Conservation (phyloP, 1,284 basidiomycete species). For the Ganoderma multipileum region DNA sequence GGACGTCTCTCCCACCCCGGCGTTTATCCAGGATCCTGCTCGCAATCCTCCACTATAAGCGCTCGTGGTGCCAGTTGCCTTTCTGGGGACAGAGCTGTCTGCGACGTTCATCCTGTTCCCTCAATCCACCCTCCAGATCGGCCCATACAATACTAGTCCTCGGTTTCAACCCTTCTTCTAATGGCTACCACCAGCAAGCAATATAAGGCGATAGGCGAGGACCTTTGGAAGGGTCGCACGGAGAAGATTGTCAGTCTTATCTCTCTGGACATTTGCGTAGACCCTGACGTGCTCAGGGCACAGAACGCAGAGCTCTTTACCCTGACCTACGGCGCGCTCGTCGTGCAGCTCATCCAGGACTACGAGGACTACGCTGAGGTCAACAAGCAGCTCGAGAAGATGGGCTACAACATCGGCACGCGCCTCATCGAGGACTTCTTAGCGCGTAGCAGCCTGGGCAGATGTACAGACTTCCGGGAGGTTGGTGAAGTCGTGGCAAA, state of each 20-base stretch:
- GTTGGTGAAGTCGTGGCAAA: slow-evolving; percentile 94
- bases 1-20: not conserved
- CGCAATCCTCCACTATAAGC: not conserved
- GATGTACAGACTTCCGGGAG: slow-evolving; percentile 92
- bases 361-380: slow-evolving; percentile 97
- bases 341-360: slow-evolving; percentile 98
- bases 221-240: slow-evolving; percentile 89
- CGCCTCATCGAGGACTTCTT: slow-evolving; percentile 98
- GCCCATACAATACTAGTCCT: not conserved
- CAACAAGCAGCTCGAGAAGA: slow-evolving; percentile 85
- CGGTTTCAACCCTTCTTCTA: not conserved
- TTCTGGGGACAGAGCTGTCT: not conserved
- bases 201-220: slow-evolving; percentile 85
- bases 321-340: slow-evolving; percentile 95
- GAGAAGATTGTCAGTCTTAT: slow-evolving; percentile 83
- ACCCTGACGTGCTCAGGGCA: slow-evolving; percentile 34
- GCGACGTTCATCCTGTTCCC: not conserved
- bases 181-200: slow-evolving; percentile 81
- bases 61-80: not conserved
- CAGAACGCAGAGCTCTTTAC: slow-evolving; percentile 98
- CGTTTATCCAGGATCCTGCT: not conserved
- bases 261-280: slow-evolving; percentile 4
- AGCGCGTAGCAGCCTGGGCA: slow-evolving; percentile 84
- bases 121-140: not conserved
- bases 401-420: slow-evolving; percentile 99